Percentiles rank a stretch among this genome's conserved stretches.
These are phyloP conservation scores for Bolboschoenus planiculmis DNA, from an alignment of 176 grass and related monocot genomes.

Conservation along the genomic window DNA sequence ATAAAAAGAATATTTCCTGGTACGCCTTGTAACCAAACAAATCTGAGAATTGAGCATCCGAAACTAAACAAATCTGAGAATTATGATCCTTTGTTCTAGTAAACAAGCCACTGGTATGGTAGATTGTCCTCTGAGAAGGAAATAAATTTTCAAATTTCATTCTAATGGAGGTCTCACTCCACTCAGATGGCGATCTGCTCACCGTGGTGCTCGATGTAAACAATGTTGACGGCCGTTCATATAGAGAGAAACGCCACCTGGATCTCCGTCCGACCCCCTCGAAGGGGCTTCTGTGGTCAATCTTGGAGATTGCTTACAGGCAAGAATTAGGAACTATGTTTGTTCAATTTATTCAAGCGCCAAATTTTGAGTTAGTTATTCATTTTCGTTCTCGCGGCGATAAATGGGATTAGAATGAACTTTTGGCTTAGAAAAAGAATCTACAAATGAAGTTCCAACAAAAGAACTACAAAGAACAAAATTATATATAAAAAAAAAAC, in stretches of 20 bases:
- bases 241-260: conserved; percentile 34
- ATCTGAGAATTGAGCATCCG: no score
- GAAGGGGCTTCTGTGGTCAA: conserved; percentile 45
- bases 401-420: background rate
- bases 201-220: conserved; percentile 51
- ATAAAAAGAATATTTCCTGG: no score
- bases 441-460: background rate
- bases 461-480: background rate
- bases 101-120: no score
- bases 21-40: no score
- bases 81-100: no score
- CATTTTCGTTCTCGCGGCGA: background rate
- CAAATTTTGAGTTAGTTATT: background rate
- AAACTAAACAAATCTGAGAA: no score
- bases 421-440: background rate
- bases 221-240: conserved; percentile 50
- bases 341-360: background rate
- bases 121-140: no score
- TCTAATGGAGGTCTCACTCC: conserved; percentile 56
- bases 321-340: background rate
- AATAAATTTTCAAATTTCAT: no score
- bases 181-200: conserved; percentile 41
- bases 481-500: no score
- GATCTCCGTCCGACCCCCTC: conserved; percentile 39
- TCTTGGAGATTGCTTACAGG: conserved; percentile 51